These are phyloP conservation scores for Cercospora canescens DNA, from an alignment of 2,329 filamentous ascomycete genomes.

Conservation along the genomic window DNA sequence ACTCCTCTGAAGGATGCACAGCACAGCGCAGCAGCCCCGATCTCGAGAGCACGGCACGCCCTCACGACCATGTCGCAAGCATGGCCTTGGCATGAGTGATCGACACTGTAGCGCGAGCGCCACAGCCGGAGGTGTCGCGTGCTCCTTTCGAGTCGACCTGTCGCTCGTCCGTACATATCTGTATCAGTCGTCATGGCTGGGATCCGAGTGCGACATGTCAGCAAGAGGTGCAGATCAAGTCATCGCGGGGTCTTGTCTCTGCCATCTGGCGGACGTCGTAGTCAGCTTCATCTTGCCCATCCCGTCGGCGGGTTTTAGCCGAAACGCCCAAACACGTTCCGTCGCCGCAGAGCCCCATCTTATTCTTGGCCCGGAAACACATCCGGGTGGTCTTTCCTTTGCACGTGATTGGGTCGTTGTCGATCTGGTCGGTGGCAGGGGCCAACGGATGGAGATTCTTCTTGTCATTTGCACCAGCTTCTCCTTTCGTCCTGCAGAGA, in stretches of 20 bases:
- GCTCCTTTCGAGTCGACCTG: background rate
- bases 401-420: background rate
- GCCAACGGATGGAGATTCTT: background rate
- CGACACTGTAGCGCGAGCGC: background rate
- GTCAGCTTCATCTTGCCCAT: background rate
- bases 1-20: background rate
- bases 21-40: background rate
- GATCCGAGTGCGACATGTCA: background rate
- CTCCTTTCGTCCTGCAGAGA: background rate
- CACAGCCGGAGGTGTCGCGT: conserved; percentile 3
- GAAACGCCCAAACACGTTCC: background rate
- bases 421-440: background rate
- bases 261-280: background rate
- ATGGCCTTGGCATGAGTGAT: conserved; percentile 1
- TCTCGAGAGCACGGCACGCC: background rate
- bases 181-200: background rate
- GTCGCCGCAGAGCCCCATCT: background rate
- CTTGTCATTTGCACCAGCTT: background rate
- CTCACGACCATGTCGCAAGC: background rate
- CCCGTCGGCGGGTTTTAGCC: background rate
- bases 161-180: too few species aligned
- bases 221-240: background rate
- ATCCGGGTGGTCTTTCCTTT: background rate
- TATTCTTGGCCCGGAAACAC: background rate
- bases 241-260: background rate